These are phyloP conservation scores for Umbilicus rupestris DNA, from an alignment of 164 flowering plant genomes.

Conservation along the genomic window DNA sequence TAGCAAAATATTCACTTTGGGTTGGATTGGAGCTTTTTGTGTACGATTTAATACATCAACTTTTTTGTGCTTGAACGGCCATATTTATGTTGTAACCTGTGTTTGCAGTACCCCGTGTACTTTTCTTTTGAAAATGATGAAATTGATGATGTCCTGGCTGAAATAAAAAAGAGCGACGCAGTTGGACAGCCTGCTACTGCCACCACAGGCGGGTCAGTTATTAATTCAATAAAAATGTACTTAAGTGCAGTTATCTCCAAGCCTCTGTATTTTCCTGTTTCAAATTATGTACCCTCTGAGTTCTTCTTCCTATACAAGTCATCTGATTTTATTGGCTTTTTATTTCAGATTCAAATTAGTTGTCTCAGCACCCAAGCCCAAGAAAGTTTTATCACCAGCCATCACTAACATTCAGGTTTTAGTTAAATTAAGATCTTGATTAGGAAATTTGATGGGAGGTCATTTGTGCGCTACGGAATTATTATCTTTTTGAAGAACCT, in stretches of 20 bases:
- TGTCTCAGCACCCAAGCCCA: slow-evolving; percentile 70
- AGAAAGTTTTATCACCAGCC: slow-evolving; percentile 65
- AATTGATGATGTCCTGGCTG: slow-evolving; percentile 63
- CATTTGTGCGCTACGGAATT: neutral
- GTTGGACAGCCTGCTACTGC: slow-evolving; percentile 92
- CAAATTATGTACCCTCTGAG: neutral
- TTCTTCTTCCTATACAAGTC: neutral
- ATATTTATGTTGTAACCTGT: neutral
- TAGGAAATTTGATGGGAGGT: neutral
- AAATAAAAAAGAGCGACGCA: slow-evolving; percentile 73
- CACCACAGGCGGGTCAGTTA: slow-evolving; percentile 93
- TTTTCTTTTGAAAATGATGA: slow-evolving; percentile 89
- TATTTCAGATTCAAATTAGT: slow-evolving; percentile 80
- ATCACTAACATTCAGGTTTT: slow-evolving; percentile 89
- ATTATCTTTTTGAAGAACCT: neutral
- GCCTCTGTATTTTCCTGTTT: neutral
- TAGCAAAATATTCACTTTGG: neutral
- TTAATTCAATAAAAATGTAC: neutral
- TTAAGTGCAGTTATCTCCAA: neutral
- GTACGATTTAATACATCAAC: neutral
- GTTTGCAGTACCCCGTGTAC: slow-evolving; percentile 91
- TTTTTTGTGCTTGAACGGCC: neutral
- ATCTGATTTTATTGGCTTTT: slow-evolving; percentile 8
- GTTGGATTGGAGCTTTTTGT: neutral
- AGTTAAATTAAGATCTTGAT: slow-evolving; percentile 2